Evolutionary conservation across 208 protist species (phyloP), one percentile per base, ranked within the genome.

Genomic region (Leishmania mexicana): DNA sequence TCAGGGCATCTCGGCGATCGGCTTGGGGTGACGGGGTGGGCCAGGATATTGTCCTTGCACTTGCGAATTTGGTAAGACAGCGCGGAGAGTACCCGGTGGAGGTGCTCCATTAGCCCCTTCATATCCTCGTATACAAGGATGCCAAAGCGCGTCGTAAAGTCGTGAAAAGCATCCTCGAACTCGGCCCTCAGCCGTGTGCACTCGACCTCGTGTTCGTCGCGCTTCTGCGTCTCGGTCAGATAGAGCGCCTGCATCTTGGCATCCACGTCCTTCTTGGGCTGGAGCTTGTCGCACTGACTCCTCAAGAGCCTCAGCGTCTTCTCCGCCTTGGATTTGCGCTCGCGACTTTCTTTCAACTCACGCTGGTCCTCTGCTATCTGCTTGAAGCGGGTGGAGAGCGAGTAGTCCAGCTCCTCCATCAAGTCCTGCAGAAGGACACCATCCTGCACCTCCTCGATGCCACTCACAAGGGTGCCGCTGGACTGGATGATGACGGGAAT

Each of bases 31-130:
- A 51, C 31, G 51, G 72, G 49, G 49, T 38, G 4, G n/a, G 24
- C 35, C 31, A 42, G 1, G 2, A 83, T 47, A 53, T 80, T 78
- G 24, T 87, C 83, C 62, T 85, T 68, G 60, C 83, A 89, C 62
- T 88, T 86, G 45, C 85, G 81, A 49, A 83, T 79, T 53, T 91
- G 88, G 60, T 89, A 91, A 2, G 85, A 85, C 6, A 87, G 65
- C 0, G 80, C 15, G 6, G 83, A 85, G n/a, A 89, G 81, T 21
- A 89, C 51, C 40, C 42, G 19, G 64, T 89, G 83, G 1, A 83
- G 4, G 13, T 62, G 28, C 49, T 42, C 73, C 19, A 72, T 64
- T 3, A 89, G 10, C 70, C 72, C 81, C 10, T 45, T 60, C 51
- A 84, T 71, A 70, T 89, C 88, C 21, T 84, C 76, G 54, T 78